Evolutionary conservation across 2,329 filamentous ascomycete genomes (phyloP), one percentile per base, ranked within the genome.

Genomic region (Fonsecaea pugnacius): DNA sequence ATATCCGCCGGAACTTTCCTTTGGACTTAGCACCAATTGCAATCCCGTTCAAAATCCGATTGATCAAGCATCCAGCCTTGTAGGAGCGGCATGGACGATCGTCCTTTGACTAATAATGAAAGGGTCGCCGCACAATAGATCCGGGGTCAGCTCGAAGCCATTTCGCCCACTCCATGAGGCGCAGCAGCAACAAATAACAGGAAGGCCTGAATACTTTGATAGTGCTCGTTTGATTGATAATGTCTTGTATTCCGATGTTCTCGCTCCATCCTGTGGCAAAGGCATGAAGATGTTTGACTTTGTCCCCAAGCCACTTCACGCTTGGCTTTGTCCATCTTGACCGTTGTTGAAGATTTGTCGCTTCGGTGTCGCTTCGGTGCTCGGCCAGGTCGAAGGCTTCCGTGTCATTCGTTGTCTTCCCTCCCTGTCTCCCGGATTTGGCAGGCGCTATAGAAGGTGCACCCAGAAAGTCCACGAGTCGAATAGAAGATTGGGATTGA

Each of bases 1-100:
- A n/a, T 24, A 57, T 57, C 35, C 54, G 36, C 14, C 54, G 54
- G 54, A 57, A 43, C 16, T 30, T 18, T 35, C 54, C 36, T 46
- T 14, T 10, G 21, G 27, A 4, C 40, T 46, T 10, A 46, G n/a
- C 18, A 46, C 4, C 18, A 46, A 46, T 46, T 48, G 21, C 3
- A 48, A 27, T 48, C 10, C 40, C 43, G 43, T 24, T 2, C 9
- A 24, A 48, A 21, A 48, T 48, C 43, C 43, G 43, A 48, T 12
- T 48, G 43, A 27, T 27, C 43, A 48, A 14, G 18, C 14, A 3
- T 48, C 43, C 43, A 48, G 43, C 43, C 43, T 48, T 14, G 43
- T 27, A 21, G 4, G 38, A 27, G 43, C 2, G 24, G 10, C 43
- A 5, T 27, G 43, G 43, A 27, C 12, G 18, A 14, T 24, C 43